Conservation (phyloP, 2,329 filamentous ascomycete species). For the Aspergillus neotritici region DNA sequence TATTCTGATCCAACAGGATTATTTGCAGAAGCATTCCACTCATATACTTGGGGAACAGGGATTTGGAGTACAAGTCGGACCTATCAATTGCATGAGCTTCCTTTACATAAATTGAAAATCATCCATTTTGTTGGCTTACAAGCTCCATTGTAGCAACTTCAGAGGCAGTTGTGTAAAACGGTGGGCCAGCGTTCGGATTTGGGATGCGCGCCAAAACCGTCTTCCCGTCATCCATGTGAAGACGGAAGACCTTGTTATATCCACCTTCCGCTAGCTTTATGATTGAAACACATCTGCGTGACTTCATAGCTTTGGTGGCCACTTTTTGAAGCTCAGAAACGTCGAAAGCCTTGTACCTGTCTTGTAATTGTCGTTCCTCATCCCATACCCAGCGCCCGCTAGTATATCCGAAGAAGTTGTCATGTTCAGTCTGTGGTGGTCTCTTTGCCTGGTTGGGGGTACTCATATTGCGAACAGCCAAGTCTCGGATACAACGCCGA, state of each 20-base stretch:
- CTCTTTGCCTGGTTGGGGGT: too few species aligned
- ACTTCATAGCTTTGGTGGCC: constrained; percentile 24
- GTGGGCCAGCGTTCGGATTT: constrained; percentile 19
- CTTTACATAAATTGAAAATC: not conserved
- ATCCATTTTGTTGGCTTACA: constrained; percentile 6
- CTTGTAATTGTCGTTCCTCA: constrained; percentile 29
- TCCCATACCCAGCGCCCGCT: constrained; percentile 34
- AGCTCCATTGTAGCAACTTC: constrained; percentile 26
- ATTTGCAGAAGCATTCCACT: constrained; percentile 15
- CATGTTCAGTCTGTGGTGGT: not conserved
- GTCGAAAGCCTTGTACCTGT: constrained; percentile 32
- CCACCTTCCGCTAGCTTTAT: constrained; percentile 34
- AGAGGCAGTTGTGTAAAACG: constrained; percentile 18
- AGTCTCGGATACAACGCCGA: too few species aligned
- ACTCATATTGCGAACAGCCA: too few species aligned
- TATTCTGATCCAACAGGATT: constrained; percentile 24
- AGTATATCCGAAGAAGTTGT: constrained; percentile 26
- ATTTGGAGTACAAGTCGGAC: constrained; percentile 12
- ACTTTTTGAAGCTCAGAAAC: constrained; percentile 29
- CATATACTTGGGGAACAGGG: constrained; percentile 15
- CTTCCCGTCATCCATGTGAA: constrained; percentile 21
- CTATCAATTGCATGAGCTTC: constrained; percentile 10
- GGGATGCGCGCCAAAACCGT: constrained; percentile 19
- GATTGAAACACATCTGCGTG: constrained; percentile 30
- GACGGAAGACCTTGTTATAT: constrained; percentile 31